Percentiles rank a stretch among this genome's conserved stretches.
Evolutionary conservation across 2,329 filamentous ascomycete genomes (phyloP).

Genomic region (Ceratocystiopsis sp.): DNA sequence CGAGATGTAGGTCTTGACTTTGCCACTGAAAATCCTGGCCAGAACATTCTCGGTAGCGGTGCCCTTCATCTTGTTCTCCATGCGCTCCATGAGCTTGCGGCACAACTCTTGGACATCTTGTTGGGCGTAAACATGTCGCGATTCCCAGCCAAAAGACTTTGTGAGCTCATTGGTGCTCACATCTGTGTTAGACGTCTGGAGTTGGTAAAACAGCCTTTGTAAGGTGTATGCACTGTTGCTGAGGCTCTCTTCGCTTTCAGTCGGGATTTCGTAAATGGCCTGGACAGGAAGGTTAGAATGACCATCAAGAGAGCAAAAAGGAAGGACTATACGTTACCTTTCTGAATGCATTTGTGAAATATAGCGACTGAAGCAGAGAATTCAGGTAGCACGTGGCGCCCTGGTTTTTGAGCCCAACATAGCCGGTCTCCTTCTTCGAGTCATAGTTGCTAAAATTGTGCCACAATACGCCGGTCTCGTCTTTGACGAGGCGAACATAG

Average conservation of each 20-base stretch:
- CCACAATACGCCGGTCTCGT: constrained; percentile 79
- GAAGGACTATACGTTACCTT: constrained; percentile 36
- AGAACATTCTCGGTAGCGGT: constrained; percentile 81
- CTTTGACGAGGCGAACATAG: constrained; percentile 66
- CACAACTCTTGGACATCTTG: constrained; percentile 97
- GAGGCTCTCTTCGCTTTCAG: constrained; percentile 63
- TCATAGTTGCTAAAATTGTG: constrained; percentile 91
- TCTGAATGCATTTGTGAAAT: constrained; percentile 83
- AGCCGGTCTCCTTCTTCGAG: constrained; percentile 97
- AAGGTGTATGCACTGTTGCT: constrained; percentile 85
- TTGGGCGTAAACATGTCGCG: constrained; percentile 93
- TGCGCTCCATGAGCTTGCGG: constrained; percentile 88
- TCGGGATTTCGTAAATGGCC: constrained; percentile 96
- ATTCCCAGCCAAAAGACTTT: constrained; percentile 96
- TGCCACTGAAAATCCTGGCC: constrained; percentile 83
- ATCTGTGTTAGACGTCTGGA: constrained; percentile 71
- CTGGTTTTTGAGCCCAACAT: constrained; percentile 91
- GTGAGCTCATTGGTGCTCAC: constrained; percentile 89
- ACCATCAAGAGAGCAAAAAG: neutral
- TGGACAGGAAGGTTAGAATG: constrained; percentile 17
- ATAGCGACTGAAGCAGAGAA: constrained; percentile 67
- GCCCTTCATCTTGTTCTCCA: constrained; percentile 97
- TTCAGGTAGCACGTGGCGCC: constrained; percentile 85
- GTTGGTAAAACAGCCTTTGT: constrained; percentile 83
- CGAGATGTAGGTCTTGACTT: constrained; percentile 96